Base-by-base conservation (phyloP, 2,329 filamentous ascomycete species). In the Ascochyta clinopodiicola region DNA sequence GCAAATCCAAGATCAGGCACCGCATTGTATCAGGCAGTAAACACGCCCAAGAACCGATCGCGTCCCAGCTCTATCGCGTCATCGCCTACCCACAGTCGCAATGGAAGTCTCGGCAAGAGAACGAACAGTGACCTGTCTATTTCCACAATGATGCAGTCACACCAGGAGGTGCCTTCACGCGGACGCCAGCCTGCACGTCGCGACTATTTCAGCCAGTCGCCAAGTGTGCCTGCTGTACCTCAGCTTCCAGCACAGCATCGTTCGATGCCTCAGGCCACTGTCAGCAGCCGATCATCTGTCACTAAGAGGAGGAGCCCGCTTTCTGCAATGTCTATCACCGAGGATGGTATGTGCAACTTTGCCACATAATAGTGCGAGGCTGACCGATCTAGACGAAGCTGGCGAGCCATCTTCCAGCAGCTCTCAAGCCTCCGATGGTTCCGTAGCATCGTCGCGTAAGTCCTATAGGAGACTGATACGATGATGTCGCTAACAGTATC, bases 141-240 rank as follows among this genome's bases (percentile, higher is more conserved):
- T 22, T 61, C 62, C 21, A 62, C 62, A 1, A 57, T 66, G 55
- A 66, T 82, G 58, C 49, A 42, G 29, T 56, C 52, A 19, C 25
- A 43, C 46, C 52, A 51, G 32, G 52, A 56, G 36, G 36, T 42
- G 12, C 46, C 52, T 37, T 50, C 46, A 5, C 46, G 52, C 19
- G 52, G 52, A 51, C 52, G 52, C 37, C 52, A 56, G 21, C 46
- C 52, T 37, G 52, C 31, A 29, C 52, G 52, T 31, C 43, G 32
- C 37, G 52, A 56, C 25, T 51, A 56, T 27, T 45, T 51, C 19
- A 47, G 42, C 25, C 22, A 45, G 4, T 6, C n/a, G 17, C 43
- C 46, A 2, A 42, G 46, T 34, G 43, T 51, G 2, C 52, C 52
- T 42, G 42, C 46, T 32, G 46, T 56, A 10, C 46, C 52, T 7